These are phyloP conservation scores for Pleurotus ostreatus DNA, from an alignment of 768 basidiomycete genomes.

Conservation along the genomic window DNA sequence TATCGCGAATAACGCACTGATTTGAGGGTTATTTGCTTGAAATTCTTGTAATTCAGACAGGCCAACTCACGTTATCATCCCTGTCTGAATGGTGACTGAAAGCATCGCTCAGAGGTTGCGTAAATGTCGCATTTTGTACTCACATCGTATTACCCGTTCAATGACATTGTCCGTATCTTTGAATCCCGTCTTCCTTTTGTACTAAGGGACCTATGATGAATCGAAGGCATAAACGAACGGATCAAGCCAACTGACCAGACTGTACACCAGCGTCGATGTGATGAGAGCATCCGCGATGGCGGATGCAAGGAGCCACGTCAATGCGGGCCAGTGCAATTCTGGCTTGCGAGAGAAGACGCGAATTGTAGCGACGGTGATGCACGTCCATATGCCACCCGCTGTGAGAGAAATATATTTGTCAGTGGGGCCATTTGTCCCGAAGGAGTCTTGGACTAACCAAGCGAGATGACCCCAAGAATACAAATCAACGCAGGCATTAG, in stretches of 20 bases:
- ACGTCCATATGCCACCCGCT: conserved; percentile 31
- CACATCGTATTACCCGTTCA: conserved; percentile 28
- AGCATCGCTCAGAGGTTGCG: conserved; percentile 8
- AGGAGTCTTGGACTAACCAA: conserved; percentile 21
- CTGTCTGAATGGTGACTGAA: conserved; percentile 27
- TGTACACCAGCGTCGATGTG: conserved; percentile 34
- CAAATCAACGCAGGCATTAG: conserved; percentile 22
- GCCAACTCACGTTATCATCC: conserved; percentile 16
- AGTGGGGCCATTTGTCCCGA: no score
- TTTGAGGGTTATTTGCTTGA: not conserved
- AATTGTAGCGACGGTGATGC: conserved; percentile 20
- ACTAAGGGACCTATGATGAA: conserved; percentile 20
- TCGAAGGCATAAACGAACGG: not conserved
- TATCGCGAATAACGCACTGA: conserved; percentile 19
- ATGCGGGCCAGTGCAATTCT: conserved; percentile 25
- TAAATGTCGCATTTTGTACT: not conserved
- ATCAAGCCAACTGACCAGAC: conserved; percentile 30
- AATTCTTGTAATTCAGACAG: no score
- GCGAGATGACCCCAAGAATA: conserved; percentile 23
- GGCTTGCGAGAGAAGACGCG: conserved; percentile 24
- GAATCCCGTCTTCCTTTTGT: conserved; percentile 30
- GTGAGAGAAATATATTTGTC: not conserved
- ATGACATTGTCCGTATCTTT: conserved; percentile 29
- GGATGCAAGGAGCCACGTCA: conserved; percentile 42
- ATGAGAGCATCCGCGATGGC: conserved; percentile 45